phyloP scores from a whole-genome alignment of 2,329 filamentous ascomycete species.

The Aspergillus costaricaensis region DNA sequence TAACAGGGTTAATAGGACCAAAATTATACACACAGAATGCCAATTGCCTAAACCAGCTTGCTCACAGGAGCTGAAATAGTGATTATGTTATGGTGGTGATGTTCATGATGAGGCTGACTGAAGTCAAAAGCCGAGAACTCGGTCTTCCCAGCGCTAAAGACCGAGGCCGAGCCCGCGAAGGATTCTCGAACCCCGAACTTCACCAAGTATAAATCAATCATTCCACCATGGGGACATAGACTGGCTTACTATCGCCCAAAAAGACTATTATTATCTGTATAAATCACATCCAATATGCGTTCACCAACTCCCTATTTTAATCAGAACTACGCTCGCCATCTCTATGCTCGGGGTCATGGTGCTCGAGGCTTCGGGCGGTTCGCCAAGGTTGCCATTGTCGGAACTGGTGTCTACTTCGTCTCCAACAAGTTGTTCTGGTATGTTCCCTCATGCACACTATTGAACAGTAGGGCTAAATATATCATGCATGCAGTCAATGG shows the following conservation, averaged over 20 bases:
- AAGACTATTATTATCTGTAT: background rate
- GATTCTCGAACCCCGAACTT: background rate
- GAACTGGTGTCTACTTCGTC: background rate
- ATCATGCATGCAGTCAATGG: background rate
- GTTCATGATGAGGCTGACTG: background rate
- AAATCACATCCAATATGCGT: background rate
- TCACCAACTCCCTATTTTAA: background rate
- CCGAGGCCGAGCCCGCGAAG: background rate
- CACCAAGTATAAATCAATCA: background rate
- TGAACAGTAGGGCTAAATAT: background rate
- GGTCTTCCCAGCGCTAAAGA: background rate
- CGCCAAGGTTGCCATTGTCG: background rate
- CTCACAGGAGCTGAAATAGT: background rate
- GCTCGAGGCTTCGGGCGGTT: background rate
- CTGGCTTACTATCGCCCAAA: background rate
- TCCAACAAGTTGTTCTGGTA: background rate
- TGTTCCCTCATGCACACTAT: background rate
- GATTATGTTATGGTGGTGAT: background rate
- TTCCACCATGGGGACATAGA: background rate
- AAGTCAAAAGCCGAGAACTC: background rate
- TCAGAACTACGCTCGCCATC: background rate
- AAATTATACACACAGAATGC: too few relatives aligned
- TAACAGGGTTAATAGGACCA: too few relatives aligned
- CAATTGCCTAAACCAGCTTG: background rate
- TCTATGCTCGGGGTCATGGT: background rate